Base-by-base conservation (phyloP, 2,329 filamentous ascomycete genomes). In the Aspergillus sp. region DNA sequence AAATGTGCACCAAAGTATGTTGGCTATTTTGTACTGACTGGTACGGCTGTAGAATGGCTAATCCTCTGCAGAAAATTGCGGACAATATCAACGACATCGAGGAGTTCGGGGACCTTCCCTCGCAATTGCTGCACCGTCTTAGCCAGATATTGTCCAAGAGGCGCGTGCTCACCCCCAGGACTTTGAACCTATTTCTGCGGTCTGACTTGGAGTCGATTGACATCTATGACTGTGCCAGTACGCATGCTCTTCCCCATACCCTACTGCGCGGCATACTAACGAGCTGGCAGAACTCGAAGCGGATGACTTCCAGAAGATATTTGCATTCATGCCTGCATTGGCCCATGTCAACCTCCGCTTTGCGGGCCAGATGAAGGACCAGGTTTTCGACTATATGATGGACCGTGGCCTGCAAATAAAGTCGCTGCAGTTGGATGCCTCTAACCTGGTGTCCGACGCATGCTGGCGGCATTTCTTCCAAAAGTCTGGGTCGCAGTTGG, bases 331-430 rank as follows among this genome's bases (percentile, higher is more conserved):
- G 36, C 77, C 83, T 0, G 69, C 68, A 4, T 64, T 94, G 33
- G 75, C 75, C 47, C 72, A 71, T 26, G 68, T 95, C 35, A 82
- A 86, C 43, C 64, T 93, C 8, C 78, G 82, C 30, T 89, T 88
- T 49, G 85, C 80, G n/a, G 83, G 91, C 30, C 88, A 94, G 52
- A 81, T 95, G 68, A 94, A 93, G 58, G 82, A 95, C 49, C 69
- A 70, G 24, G 82, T 86, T 26, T 72, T 95, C 58, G 75, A 85
- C 32, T 94, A 89, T 55, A 73, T 95, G 49, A 67, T 84, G 13
- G 77, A 78, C 34, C 82, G 84, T 29, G 72, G 82, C 30, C 72
- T 76, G 30, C 60, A 72, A 6, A 66, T 95, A n/a, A 73, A 78
- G 38, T 71, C 76, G 35, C 68, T 96, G 26, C 82, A 86, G 41